Percentiles rank a stretch among this genome's conserved stretches.
Evolutionary conservation across 768 basidiomycete species (phyloP).

Genomic region (Lentinula lateritia): DNA sequence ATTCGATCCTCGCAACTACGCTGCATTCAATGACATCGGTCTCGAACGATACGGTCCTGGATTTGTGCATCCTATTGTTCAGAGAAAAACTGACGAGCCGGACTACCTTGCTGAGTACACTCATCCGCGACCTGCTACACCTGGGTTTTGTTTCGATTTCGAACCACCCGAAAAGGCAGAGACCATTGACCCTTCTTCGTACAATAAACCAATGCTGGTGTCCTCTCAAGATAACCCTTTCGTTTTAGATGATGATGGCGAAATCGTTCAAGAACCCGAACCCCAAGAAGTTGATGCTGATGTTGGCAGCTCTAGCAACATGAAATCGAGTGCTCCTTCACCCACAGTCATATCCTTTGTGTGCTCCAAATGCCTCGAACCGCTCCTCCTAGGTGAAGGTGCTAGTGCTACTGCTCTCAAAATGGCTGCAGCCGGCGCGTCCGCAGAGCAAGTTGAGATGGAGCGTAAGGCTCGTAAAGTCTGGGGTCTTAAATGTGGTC

Average conservation of each 20-base stretch:
- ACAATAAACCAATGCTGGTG: conserved; percentile 11
- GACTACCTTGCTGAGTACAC: conserved; percentile 60
- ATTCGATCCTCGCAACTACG: neutral
- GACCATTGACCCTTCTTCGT: neutral
- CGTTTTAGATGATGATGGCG: conserved; percentile 40
- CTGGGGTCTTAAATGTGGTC: conserved; percentile 74
- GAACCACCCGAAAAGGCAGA: conserved; percentile 28
- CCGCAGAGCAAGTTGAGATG: conserved; percentile 28
- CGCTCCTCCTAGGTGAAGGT: conserved; percentile 44
- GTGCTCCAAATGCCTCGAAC: conserved; percentile 64
- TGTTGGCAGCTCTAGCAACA: conserved; percentile 8
- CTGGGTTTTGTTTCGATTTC: conserved; percentile 72
- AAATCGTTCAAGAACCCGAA: conserved; percentile 15
- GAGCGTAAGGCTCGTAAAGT: conserved; percentile 44
- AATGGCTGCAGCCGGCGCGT: conserved; percentile 33
- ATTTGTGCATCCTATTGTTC: neutral
- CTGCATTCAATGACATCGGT: neutral
- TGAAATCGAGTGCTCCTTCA: neutral
- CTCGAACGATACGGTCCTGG: neutral
- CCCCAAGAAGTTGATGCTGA: conserved; percentile 13
- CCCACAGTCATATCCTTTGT: conserved; percentile 34
- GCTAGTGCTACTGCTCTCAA: neutral
- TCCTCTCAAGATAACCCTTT: conserved; percentile 33
- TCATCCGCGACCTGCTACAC: conserved; percentile 46
- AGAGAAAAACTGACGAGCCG: conserved; percentile 14